phyloP scores from a whole-genome alignment of 2,329 filamentous ascomycete species.

The Exophiala sp. region DNA sequence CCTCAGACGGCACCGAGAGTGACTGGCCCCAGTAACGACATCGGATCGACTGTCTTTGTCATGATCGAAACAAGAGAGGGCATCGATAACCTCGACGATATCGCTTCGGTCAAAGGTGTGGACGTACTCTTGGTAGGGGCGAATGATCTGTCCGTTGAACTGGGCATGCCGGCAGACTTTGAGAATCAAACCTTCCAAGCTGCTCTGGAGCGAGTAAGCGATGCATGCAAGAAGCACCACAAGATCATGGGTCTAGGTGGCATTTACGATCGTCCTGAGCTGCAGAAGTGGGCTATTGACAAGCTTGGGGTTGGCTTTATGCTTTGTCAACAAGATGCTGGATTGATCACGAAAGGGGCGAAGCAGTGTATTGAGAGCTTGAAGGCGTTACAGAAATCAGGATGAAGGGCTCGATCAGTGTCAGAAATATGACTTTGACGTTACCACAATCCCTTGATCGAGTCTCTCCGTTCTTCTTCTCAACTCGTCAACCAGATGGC shows the following conservation, averaged over 20 bases:
- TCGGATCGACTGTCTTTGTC: constrained; percentile 15
- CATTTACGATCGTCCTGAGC: constrained; percentile 6
- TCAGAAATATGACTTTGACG: no score
- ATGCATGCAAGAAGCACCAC: constrained; percentile 3
- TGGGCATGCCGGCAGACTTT: constrained; percentile 12
- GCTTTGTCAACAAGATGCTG: constrained; percentile 20
- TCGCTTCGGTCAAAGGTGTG: constrained; percentile 15
- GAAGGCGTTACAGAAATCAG: neutral
- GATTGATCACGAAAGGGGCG: constrained; percentile 19
- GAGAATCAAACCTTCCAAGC: constrained; percentile 6
- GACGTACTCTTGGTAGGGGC: constrained; percentile 18
- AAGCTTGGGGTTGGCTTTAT: constrained; percentile 17
- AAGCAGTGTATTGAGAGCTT: constrained; percentile 4
- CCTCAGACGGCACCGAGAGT: neutral
- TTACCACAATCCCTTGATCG: no score
- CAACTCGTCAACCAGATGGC: no score
- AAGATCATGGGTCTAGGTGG: constrained; percentile 12
- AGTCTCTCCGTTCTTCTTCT: no score
- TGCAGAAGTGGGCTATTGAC: constrained; percentile 5
- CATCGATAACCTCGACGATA: constrained; percentile 13
- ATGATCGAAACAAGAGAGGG: constrained; percentile 18
- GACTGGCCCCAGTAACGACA: neutral
- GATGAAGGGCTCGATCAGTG: no score
- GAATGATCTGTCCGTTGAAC: constrained; percentile 16
- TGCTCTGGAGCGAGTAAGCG: constrained; percentile 7